phyloP scores from a whole-genome alignment of 176 grass and related monocot genomes.

The Oryza meyeriana region DNA sequence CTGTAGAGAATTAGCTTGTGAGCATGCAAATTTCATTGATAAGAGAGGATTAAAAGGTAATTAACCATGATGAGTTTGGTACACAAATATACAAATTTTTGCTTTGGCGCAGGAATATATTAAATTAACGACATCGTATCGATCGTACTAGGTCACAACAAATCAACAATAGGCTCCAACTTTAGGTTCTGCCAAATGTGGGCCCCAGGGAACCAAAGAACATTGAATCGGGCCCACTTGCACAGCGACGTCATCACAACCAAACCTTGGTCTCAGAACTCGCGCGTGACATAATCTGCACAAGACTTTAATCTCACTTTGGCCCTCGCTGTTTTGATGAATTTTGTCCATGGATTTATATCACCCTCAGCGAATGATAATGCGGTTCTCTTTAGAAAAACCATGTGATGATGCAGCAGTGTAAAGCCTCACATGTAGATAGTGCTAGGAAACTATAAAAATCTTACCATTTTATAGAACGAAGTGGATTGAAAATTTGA shows the following conservation, averaged over 20 bases:
- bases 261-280: not conserved
- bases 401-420: too few relatives aligned
- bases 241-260: not conserved
- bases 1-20: too few relatives aligned
- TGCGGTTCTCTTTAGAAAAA: not conserved
- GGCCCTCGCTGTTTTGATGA: not conserved
- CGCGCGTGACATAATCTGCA: not conserved
- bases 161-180: not conserved
- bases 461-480: not conserved
- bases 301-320: not conserved
- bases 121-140: not conserved
- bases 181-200: constrained; percentile 36
- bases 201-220: not conserved
- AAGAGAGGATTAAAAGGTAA: not conserved
- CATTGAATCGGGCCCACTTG: not conserved
- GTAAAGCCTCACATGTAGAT: not conserved
- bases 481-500: not conserved
- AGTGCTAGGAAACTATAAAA: not conserved
- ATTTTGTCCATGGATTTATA: not conserved
- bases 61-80: not conserved
- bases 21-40: not conserved
- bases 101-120: not conserved
- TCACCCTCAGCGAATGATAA: not conserved
- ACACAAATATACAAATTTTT: not conserved
- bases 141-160: not conserved